Conservation (phyloP, 805 yeast species). For the Kazachstania africana region DNA sequence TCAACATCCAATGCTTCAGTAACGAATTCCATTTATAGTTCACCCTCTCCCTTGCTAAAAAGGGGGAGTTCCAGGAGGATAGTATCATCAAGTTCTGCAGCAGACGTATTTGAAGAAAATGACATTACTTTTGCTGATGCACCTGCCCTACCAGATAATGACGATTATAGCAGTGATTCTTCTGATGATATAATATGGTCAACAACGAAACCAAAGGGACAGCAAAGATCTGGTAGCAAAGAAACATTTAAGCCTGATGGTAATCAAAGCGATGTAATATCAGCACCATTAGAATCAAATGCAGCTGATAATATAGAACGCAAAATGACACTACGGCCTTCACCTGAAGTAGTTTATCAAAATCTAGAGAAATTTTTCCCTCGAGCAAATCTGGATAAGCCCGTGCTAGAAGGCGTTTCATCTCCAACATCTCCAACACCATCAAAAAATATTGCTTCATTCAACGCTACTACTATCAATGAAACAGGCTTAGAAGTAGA, state of each 20-base stretch:
- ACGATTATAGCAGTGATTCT: constrained; percentile 27
- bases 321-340: constrained; percentile 76
- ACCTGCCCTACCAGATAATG: constrained; percentile 44
- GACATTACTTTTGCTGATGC: constrained; percentile 64
- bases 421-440: constrained; percentile 45
- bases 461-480: background rate
- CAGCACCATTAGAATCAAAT: constrained; percentile 1
- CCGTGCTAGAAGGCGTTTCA: constrained; percentile 63
- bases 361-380: constrained; percentile 91
- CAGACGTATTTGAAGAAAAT: constrained; percentile 58
- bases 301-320: constrained; percentile 7
- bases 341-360: constrained; percentile 86
- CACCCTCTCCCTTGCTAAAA: constrained; percentile 19
- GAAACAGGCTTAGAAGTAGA: background rate
- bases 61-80: constrained; percentile 24
- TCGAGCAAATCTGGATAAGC: constrained; percentile 79
- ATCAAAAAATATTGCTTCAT: background rate
- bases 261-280: constrained; percentile 1
- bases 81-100: constrained; percentile 26
- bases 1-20: constrained; percentile 10
- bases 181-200: constrained; percentile 23
- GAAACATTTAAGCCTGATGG: background rate
- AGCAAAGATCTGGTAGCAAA: background rate
- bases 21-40: constrained; percentile 9
- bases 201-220: background rate